Base-by-base conservation (phyloP, 2,329 filamentous ascomycete species). In the Diplodia intermedia region DNA sequence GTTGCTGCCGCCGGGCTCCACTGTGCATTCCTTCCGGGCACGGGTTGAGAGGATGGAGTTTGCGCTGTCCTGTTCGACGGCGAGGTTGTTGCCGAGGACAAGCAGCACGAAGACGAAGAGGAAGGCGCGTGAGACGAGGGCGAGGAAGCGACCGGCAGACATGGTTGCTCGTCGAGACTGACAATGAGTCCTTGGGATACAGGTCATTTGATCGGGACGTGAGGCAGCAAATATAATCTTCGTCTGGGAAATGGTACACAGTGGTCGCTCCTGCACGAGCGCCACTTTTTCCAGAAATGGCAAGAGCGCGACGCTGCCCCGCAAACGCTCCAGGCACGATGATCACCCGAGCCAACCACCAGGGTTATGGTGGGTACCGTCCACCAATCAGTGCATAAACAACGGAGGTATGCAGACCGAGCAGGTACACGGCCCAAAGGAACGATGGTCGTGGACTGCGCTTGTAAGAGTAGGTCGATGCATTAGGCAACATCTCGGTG, bases 301-400 rank as follows among this genome's bases (percentile, higher is more conserved):
- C 20, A 62, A 50, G 38, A 49, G 40, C 29, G 43, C 43, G 57
- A 62, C 33, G 54, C 55, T 62, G 8, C 57, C 57, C 57, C 57
- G 57, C 57, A 63, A 62, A 49, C 33, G 26, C 60, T 52, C 12
- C 43, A 52, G 54, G 47, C n/a, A 52, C 47, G 60, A 63, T 63
- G 60, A 63, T 63, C 43, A 20, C 60, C 60, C 60, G 60, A 63
- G 60, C 47, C n/a, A 62, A 52, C 26, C 26, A 43, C 40, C 29
- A 31, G 29, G 33, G 29, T 8, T 11, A 11, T 6, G 31, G 53
- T 38, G 53, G n/a, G 29, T 18, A 52, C 18, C 8, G 38, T 49
- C 60, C 60, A 52, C 60, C 60, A 63, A 63, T 63, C 18, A 52
- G 7, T 14, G 15, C 2, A 31, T 62, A 31, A 63, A 40, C 15